Evolutionary conservation across 805 yeast genomes (phyloP), one percentile per base, ranked within the genome.

Genomic region (Zygoascus flipseniorum): DNA sequence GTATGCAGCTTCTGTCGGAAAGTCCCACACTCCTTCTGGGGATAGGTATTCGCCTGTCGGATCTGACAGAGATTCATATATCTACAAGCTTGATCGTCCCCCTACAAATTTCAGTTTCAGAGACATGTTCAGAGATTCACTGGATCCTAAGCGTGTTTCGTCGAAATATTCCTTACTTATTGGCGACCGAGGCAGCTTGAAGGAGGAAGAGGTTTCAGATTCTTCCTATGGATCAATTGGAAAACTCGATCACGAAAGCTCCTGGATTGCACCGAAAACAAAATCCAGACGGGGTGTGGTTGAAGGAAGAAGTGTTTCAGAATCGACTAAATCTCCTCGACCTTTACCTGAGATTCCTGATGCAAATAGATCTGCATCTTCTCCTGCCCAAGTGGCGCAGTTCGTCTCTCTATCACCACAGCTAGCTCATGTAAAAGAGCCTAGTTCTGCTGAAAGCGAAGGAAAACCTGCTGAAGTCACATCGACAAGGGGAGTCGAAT

Each of bases 171-270:
- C 49, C 11, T 9, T 31, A 8, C 26, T 46, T 20, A 31, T 46
- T 5, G 32, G 37, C 23, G 49, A 46, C 11, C 13, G 16, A 35
- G 39, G 39, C 8, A 35, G 39, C 16, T 8, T 35, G 39, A 35
- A 8, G 8, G 47, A 28, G 4, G 47, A 23, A 11, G 35, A 44
- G 20, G 44, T 23, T 16, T 18, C 44, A 10, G 26, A 16, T 6
- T 18, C 44, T 32, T 50, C 54, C n/a, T 41, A 43, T 10, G 48
- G 48, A 2, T 54, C 50, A 5, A 20, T 50, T 32, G 47, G 45
- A 4, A 51, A 47, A 26, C 54, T 51, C 1, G 52, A 50, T 19
- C 45, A 28, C 5, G 56, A 54, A 13, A 31, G 54, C 26, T 18
- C 28, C 8, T 50, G 54, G 53, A 16, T 51, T n/a, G 35, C 52